Percentiles rank a stretch among this genome's conserved stretches.
Evolutionary conservation across 768 basidiomycete genomes (phyloP).

Genomic region (Lyophyllum semitale): DNA sequence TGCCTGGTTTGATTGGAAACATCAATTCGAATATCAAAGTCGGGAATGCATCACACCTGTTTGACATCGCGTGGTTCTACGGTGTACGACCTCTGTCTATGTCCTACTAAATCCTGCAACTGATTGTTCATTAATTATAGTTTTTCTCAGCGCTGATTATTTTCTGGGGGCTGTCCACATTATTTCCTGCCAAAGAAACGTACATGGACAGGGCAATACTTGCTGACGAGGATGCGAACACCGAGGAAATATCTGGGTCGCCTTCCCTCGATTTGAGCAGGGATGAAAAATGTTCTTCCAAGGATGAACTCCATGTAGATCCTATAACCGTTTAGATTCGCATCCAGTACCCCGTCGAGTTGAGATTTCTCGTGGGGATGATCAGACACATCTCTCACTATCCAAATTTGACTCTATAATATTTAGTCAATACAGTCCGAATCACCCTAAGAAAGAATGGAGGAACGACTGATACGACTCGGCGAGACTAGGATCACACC

Average conservation of each 20-base stretch:
- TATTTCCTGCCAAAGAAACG: slow-evolving; percentile 44
- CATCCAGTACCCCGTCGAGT: neutral
- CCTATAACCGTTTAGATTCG: neutral
- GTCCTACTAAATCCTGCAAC: neutral
- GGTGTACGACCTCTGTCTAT: slow-evolving; percentile 49
- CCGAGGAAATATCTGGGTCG: too few species aligned
- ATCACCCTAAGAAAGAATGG: too few species aligned
- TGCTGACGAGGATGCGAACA: slow-evolving; percentile 23
- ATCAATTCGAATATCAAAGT: slow-evolving; percentile 69
- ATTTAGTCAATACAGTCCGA: too few species aligned
- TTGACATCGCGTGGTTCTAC: slow-evolving; percentile 76
- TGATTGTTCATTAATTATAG: slow-evolving; percentile 19
- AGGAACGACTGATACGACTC: too few species aligned
- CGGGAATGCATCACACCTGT: slow-evolving; percentile 57
- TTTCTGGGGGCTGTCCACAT: slow-evolving; percentile 37
- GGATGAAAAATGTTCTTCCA: neutral
- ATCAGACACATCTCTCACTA: too few species aligned
- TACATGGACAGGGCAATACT: slow-evolving; percentile 37
- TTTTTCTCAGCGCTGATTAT: slow-evolving; percentile 37
- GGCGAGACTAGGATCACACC: too few species aligned
- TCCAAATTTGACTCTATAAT: too few species aligned
- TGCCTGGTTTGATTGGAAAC: slow-evolving; percentile 78
- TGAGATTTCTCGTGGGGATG: too few species aligned
- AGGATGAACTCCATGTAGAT: neutral
- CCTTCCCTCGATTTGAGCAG: neutral